phyloP scores from a whole-genome alignment of 257 asterid genomes.

The Haberlea rhodopensis region DNA sequence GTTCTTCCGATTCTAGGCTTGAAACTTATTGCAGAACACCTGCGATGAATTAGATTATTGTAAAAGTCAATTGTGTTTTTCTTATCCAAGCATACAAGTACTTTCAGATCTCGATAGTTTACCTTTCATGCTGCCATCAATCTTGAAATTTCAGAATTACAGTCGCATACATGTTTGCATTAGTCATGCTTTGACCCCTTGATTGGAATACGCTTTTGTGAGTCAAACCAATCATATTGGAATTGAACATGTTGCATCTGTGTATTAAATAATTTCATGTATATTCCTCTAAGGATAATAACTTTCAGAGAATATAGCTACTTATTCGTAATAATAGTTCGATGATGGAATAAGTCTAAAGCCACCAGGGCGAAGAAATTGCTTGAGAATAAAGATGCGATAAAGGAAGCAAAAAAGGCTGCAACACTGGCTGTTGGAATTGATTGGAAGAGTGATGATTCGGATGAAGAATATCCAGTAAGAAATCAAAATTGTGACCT shows the following conservation, averaged over 20 bases:
- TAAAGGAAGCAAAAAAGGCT: slow-evolving; percentile 60
- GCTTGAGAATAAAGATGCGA: slow-evolving; percentile 55
- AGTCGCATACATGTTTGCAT: no score
- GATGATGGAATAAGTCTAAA: slow-evolving; percentile 43
- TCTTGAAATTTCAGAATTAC: no score
- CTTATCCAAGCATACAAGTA: no score
- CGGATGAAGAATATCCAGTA: slow-evolving; percentile 72
- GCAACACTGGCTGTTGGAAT: slow-evolving; percentile 82
- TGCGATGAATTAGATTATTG: no score
- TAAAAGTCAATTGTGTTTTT: no score
- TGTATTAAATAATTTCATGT: not conserved
- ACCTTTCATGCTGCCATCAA: no score
- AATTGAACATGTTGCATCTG: not conserved
- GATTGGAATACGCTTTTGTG: no score
- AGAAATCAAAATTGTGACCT: slow-evolving; percentile 25
- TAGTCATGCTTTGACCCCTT: not conserved
- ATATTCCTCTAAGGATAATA: not conserved
- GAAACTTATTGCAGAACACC: not conserved
- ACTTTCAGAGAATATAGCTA: not conserved
- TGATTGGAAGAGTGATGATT: slow-evolving; percentile 78
- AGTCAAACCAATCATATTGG: no score
- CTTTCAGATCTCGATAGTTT: no score
- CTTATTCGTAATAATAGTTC: slow-evolving; percentile 5
- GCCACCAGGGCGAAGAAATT: slow-evolving; percentile 73
- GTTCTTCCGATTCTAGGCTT: not conserved